phyloP scores from a whole-genome alignment of 2,329 filamentous ascomycete genomes.

The Pseudogymnoascus destructans region DNA sequence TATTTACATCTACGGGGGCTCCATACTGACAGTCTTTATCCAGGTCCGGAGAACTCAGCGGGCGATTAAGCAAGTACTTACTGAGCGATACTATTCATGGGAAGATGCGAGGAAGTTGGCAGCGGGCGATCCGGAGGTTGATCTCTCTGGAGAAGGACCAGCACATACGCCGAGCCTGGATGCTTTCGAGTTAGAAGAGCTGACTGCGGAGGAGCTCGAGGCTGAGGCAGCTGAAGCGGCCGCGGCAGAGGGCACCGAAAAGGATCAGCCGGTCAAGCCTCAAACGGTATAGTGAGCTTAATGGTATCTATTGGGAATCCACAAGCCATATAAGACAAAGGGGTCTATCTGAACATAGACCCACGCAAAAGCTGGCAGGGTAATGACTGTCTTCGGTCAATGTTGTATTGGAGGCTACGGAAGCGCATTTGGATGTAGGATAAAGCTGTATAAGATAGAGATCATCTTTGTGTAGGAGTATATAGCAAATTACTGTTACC shows the following conservation, averaged over 20 bases:
- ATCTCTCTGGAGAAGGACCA: conserved; percentile 28
- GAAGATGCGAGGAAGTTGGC: conserved; percentile 59
- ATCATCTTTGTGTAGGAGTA: conserved; percentile 8
- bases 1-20: conserved; percentile 12
- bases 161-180: conserved; percentile 18
- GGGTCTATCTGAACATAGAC: not conserved
- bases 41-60: conserved; percentile 69
- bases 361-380: not conserved
- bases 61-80: conserved; percentile 71
- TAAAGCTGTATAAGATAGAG: conserved; percentile 7
- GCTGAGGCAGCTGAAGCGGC: not conserved
- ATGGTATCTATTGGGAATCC: not conserved
- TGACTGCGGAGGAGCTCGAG: conserved; percentile 13
- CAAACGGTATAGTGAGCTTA: conserved; percentile 1
- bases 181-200: conserved; percentile 18
- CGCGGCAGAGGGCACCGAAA: not conserved
- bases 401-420: conserved; percentile 6
- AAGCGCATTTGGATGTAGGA: conserved; percentile 6
- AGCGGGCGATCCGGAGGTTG: conserved; percentile 51
- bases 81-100: conserved; percentile 82
- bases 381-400: not conserved
- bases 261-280: conserved; percentile 1
- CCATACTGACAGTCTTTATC: conserved; percentile 12
- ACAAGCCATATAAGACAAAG: conserved; percentile 8
- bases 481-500: conserved; percentile 6